Evolutionary conservation across 1,139 yeast genomes (phyloP).

Genomic region (Lodderomyces jiufengensis): DNA sequence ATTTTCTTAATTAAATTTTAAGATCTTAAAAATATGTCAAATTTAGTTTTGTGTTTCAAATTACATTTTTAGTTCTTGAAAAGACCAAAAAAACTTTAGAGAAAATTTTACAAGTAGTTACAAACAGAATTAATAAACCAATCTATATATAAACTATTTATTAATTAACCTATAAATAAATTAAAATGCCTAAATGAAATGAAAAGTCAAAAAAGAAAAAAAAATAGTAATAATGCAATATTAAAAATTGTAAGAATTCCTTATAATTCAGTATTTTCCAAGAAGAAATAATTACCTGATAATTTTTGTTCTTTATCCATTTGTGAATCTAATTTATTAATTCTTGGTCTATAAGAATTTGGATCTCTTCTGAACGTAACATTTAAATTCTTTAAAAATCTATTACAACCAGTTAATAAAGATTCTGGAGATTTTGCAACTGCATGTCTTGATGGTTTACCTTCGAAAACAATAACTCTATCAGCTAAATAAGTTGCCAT

Average conservation of each 20-base stretch:
- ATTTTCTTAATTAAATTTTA: no score
- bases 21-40: no score
- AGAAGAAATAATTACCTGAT: constrained; percentile 90
- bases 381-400: constrained; percentile 91
- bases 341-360: constrained; percentile 95
- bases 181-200: no score
- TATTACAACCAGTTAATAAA: constrained; percentile 92
- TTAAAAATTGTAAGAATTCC: constrained; percentile 1
- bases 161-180: not conserved
- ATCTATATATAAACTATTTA: not conserved
- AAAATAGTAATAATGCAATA: constrained; percentile 6
- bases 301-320: constrained; percentile 97
- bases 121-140: no score
- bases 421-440: constrained; percentile 86
- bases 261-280: constrained; percentile 55
- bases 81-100: no score
- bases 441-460: constrained; percentile 82
- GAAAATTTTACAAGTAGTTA: no score
- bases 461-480: constrained; percentile 96
- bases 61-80: no score
- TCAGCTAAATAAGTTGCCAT: constrained; percentile 99
- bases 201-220: no score
- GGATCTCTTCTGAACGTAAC: constrained; percentile 99
- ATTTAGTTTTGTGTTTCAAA: no score
- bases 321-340: constrained; percentile 94